Evolutionary conservation across 2,329 filamentous ascomycete genomes (phyloP), one percentile per base, ranked within the genome.

Genomic region (Aspergillus piperis): DNA sequence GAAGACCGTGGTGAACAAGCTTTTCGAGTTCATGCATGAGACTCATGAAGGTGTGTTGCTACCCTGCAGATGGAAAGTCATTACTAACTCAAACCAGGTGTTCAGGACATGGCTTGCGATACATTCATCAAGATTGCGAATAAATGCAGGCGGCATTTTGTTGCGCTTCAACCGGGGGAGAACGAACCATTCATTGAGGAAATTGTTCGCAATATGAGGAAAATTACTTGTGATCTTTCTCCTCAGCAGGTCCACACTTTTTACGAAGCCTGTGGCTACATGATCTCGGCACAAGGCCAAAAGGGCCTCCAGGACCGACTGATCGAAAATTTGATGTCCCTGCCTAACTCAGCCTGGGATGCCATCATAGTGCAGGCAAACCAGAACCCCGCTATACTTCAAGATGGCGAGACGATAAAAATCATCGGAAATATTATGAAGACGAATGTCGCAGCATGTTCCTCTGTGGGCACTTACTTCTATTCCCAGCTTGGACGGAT

Each of bases 391-490:
- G 84, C 88, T 21, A 92, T 95, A 67, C 83, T 99, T 11, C 92
- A 98, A 75, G 92, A 98, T 71, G 83, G 88, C 10, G 93, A 99
- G 68, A 96, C 93, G 0, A 98, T 99, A 81, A 99, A 99, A 82
- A 89, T 99, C 67, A 93, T 99, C 64, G 95, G 95, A 67, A 99
- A 99, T 79, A 97, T 99, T 74, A 99, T 99, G 95, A 99, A 99
- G 85, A 99, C 95, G 0, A 99, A 99, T 70, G 95, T 99, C 4
- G 94, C 96, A n/a, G 95, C 95, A 38, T 99, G 95, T 77, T 91
- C 91, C 38, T 98, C 95, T 0, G 95, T 99, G 60, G 95, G 96
- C 36, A 88, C 91, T 55, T 99, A 98, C 79, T 99, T 99, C 78
- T 97, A 96, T 73, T 94, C 95, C 11, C 95, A 99, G 75, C 96